Evolutionary conservation across 2,329 filamentous ascomycete genomes (phyloP).

Genomic region (Fusarium euwallaceae): DNA sequence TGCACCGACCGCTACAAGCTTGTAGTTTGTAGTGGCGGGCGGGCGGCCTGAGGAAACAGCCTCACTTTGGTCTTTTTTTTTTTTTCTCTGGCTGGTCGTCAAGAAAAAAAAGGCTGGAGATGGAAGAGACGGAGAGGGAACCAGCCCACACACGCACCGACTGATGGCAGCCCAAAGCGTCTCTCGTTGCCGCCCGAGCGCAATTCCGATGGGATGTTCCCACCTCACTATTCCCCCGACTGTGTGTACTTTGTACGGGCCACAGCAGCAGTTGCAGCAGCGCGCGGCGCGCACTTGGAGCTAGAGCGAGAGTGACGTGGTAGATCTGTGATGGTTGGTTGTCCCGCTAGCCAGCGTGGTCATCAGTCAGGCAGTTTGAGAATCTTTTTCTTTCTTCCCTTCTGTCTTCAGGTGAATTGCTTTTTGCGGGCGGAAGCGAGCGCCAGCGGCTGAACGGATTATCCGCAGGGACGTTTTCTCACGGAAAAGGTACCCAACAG

Average conservation of each 20-base stretch:
- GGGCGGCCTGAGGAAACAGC: slow-evolving; percentile 24
- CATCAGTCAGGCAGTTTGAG: not conserved
- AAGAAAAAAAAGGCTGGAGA: slow-evolving; percentile 4
- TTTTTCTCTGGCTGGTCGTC: not conserved
- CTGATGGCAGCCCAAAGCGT: slow-evolving; percentile 28
- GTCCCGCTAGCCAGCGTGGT: slow-evolving; percentile 15
- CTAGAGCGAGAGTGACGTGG: slow-evolving; percentile 40
- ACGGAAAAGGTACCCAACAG: not conserved
- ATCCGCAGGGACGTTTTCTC: not conserved
- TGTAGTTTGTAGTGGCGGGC: slow-evolving; percentile 8
- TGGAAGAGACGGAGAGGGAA: not conserved
- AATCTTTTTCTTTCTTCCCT: not conserved
- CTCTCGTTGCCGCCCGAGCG: slow-evolving; percentile 15
- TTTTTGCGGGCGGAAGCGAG: slow-evolving; percentile 6
- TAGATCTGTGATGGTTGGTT: slow-evolving; percentile 34
- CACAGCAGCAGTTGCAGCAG: not conserved
- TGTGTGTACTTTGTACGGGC: slow-evolving; percentile 19
- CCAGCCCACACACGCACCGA: not conserved
- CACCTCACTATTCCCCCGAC: slow-evolving; percentile 42
- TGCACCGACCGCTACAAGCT: slow-evolving; percentile 9
- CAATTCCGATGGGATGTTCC: slow-evolving; percentile 16
- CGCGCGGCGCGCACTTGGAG: not conserved
- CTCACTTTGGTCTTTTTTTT: slow-evolving; percentile 12
- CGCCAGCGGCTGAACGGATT: not conserved
- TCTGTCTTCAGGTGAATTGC: not conserved